A percentile compares a stretch with the other conserved stretches of the same genome.
Evolutionary conservation across 1,284 basidiomycete species (phyloP).

Genomic region (Takashimella koratensis): DNA sequence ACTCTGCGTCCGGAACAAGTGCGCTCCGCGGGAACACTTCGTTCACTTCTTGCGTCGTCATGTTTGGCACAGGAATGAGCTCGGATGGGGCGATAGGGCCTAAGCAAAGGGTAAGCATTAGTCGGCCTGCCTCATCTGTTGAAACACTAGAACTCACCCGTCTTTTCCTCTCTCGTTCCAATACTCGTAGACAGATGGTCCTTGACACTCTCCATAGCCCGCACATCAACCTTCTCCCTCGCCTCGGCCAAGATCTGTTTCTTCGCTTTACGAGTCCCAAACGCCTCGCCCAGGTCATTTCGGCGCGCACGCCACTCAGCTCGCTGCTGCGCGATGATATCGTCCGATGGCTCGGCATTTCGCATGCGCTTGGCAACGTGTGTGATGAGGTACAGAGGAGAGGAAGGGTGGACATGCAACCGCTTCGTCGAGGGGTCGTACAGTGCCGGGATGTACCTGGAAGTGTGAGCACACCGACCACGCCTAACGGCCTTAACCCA

Average conservation of each 20-base stretch:
- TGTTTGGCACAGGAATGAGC: constrained; percentile 68
- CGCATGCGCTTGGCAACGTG: constrained; percentile 79
- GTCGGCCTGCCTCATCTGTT: background rate
- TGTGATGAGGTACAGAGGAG: constrained; percentile 68
- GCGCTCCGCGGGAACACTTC: constrained; percentile 72
- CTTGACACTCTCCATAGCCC: constrained; percentile 75
- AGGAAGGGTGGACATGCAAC: constrained; percentile 61
- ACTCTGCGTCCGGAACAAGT: constrained; percentile 70
- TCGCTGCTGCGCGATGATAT: constrained; percentile 41
- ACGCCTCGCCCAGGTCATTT: constrained; percentile 78
- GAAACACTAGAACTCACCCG: constrained; percentile 7
- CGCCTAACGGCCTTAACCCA: too few relatives aligned
- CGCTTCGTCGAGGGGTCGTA: constrained; percentile 66
- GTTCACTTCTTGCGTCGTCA: constrained; percentile 60
- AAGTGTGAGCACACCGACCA: background rate
- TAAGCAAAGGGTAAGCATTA: constrained; percentile 3
- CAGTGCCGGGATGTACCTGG: constrained; percentile 49
- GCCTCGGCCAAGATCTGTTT: constrained; percentile 75
- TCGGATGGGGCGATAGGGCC: constrained; percentile 27
- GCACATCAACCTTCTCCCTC: constrained; percentile 79
- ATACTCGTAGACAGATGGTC: constrained; percentile 76
- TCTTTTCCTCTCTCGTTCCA: constrained; percentile 57
- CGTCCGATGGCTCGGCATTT: constrained; percentile 47
- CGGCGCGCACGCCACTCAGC: constrained; percentile 62
- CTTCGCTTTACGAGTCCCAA: constrained; percentile 90